Evolutionary conservation across 352 stramenopile genomes (phyloP).

Genomic region (Pythium pectinolyticum): DNA sequence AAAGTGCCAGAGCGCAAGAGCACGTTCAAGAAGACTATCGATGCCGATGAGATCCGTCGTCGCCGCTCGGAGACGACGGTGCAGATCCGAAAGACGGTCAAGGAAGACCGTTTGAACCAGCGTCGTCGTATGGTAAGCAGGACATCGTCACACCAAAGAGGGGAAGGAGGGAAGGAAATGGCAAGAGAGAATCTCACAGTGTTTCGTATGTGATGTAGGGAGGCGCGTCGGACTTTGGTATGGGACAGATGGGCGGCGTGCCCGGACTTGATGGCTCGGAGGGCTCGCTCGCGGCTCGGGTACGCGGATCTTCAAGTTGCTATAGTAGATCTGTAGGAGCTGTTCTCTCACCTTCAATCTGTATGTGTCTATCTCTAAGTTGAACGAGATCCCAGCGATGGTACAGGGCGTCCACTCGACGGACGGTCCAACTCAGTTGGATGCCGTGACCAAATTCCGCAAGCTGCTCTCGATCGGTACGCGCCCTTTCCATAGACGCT

Average conservation of each 20-base stretch:
- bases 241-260: conserved; percentile 31
- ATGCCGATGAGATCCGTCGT: conserved; percentile 71
- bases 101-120: conserved; percentile 82
- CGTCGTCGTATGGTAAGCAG: conserved; percentile 62
- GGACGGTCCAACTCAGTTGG: conserved; percentile 91
- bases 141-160: background rate
- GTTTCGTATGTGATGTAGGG: conserved; percentile 23
- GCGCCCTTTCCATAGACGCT: conserved; percentile 6
- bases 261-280: conserved; percentile 37
- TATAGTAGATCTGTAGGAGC: conserved; percentile 13
- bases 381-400: conserved; percentile 94
- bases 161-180: background rate
- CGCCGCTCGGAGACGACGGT: conserved; percentile 78
- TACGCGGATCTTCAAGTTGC: conserved; percentile 37
- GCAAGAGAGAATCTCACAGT: background rate
- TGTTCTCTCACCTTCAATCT: conserved; percentile 6
- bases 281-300: conserved; percentile 52
- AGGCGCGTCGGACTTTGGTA: conserved; percentile 26
- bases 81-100: conserved; percentile 84
- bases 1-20: conserved; percentile 75
- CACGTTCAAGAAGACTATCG: conserved; percentile 82
- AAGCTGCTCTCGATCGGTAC: conserved; percentile 97
- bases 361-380: conserved; percentile 70
- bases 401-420: conserved; percentile 91
- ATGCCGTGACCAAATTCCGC: conserved; percentile 98